Evolutionary conservation across 805 yeast species (phyloP).

Genomic region (Saccharomyces paradoxus): DNA sequence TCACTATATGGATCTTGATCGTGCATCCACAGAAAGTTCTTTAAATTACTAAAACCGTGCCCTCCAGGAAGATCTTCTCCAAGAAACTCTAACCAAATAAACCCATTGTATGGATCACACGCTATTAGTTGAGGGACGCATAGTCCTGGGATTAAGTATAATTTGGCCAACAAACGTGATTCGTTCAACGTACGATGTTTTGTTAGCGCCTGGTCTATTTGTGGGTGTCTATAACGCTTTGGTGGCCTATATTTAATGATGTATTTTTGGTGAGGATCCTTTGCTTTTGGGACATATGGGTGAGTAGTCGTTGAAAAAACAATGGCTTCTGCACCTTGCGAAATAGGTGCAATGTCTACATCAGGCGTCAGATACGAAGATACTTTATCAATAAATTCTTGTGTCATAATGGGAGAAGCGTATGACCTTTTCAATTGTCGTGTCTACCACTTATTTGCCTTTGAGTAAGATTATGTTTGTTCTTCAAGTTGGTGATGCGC

Average conservation of each 20-base stretch:
- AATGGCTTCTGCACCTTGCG: slow-evolving; percentile 90
- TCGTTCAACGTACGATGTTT: slow-evolving; percentile 79
- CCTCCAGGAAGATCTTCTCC: slow-evolving; percentile 51
- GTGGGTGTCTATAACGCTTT: slow-evolving; percentile 84
- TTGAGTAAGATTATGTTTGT: not conserved
- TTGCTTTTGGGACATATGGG: slow-evolving; percentile 47
- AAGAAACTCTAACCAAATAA: slow-evolving; percentile 81
- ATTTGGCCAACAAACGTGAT: slow-evolving; percentile 62
- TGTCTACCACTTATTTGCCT: not conserved
- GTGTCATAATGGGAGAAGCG: slow-evolving; percentile 41
- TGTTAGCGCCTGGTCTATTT: slow-evolving; percentile 66
- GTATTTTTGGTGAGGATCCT: slow-evolving; percentile 31
- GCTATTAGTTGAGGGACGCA: slow-evolving; percentile 66
- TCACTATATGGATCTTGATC: slow-evolving; percentile 26
- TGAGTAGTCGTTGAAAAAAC: slow-evolving; percentile 57
- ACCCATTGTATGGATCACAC: slow-evolving; percentile 69
- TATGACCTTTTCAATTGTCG: not conserved
- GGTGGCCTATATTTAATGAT: slow-evolving; percentile 82
- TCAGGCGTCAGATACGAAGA: slow-evolving; percentile 36
- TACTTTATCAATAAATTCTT: slow-evolving; percentile 39
- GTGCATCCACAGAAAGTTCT: slow-evolving; percentile 61
- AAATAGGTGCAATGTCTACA: slow-evolving; percentile 46
- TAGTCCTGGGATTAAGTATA: slow-evolving; percentile 41
- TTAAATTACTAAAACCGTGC: slow-evolving; percentile 47
- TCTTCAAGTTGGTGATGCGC: not conserved